Conservation (phyloP, 495 filamentous ascomycete species). For the Aspergillus campestris region DNA sequence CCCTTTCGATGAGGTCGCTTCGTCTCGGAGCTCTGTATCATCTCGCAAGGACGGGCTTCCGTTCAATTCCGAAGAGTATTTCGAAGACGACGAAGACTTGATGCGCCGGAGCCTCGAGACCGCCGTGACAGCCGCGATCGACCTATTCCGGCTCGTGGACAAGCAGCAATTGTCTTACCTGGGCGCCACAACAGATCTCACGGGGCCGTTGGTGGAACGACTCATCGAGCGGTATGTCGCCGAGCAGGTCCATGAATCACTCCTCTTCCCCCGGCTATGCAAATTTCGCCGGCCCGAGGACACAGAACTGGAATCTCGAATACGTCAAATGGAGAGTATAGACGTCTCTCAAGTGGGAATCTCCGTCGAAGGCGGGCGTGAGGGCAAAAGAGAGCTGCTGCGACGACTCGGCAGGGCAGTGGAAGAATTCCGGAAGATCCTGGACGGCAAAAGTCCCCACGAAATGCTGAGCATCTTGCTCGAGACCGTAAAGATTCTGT, state of each 20-base stretch:
- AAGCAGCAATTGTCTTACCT: constrained; percentile 90
- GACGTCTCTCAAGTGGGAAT: constrained; percentile 95
- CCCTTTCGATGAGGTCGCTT: constrained; percentile 24
- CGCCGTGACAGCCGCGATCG: constrained; percentile 86
- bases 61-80: constrained; percentile 42
- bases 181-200: constrained; percentile 87
- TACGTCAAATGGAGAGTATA: constrained; percentile 85
- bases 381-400: constrained; percentile 64
- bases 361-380: constrained; percentile 60
- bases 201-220: constrained; percentile 82
- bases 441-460: constrained; percentile 75
- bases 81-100: constrained; percentile 79
- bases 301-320: constrained; percentile 80
- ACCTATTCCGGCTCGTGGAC: constrained; percentile 91
- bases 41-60: constrained; percentile 30
- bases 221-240: constrained; percentile 92
- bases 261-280: constrained; percentile 77
- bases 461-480: constrained; percentile 90
- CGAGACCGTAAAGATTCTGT: constrained; percentile 77
- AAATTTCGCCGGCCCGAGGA: constrained; percentile 73
- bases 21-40: constrained; percentile 29
- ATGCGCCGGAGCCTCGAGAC: constrained; percentile 83
- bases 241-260: constrained; percentile 83
- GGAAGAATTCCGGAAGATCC: constrained; percentile 84
- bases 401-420: constrained; percentile 66